Percentiles rank a stretch among this genome's conserved stretches.
Evolutionary conservation across 768 basidiomycete genomes (phyloP).

Genomic region (Boletus reticulatus): DNA sequence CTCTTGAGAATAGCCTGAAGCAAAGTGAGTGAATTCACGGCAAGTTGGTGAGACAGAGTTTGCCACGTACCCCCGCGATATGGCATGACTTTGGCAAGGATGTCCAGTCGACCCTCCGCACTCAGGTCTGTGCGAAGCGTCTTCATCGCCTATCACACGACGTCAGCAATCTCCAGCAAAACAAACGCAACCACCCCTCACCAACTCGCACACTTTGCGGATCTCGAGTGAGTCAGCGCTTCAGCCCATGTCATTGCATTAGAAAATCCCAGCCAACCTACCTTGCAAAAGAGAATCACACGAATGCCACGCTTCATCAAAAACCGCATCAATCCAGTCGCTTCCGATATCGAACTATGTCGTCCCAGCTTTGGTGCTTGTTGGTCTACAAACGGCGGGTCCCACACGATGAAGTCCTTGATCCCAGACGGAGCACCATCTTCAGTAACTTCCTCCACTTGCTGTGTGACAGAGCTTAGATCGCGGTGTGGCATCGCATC

Average conservation of each 20-base stretch:
- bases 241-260: not conserved
- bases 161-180: not conserved
- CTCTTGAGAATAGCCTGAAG: conserved; percentile 68
- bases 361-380: conserved; percentile 53
- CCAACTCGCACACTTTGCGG: conserved; percentile 79
- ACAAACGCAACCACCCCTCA: conserved; percentile 30
- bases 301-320: conserved; percentile 80
- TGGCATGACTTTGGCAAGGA: conserved; percentile 71
- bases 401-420: conserved; percentile 83
- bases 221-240: conserved; percentile 43
- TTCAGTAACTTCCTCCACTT: conserved; percentile 66
- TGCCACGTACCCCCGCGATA: conserved; percentile 71
- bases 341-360: conserved; percentile 61
- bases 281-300: conserved; percentile 89
- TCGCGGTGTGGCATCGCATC: not conserved
- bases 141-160: conserved; percentile 68
- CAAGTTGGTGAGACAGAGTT: not conserved
- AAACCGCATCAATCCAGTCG: conserved; percentile 69
- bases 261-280: conserved; percentile 19
- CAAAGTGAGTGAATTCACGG: not conserved
- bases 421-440: conserved; percentile 82
- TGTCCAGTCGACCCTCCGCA: conserved; percentile 72
- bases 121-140: conserved; percentile 67
- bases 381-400: conserved; percentile 56
- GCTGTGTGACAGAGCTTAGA: conserved; percentile 23